phyloP scores from a whole-genome alignment of 352 stramenopile species.

The Phytophthora sojae region DNA sequence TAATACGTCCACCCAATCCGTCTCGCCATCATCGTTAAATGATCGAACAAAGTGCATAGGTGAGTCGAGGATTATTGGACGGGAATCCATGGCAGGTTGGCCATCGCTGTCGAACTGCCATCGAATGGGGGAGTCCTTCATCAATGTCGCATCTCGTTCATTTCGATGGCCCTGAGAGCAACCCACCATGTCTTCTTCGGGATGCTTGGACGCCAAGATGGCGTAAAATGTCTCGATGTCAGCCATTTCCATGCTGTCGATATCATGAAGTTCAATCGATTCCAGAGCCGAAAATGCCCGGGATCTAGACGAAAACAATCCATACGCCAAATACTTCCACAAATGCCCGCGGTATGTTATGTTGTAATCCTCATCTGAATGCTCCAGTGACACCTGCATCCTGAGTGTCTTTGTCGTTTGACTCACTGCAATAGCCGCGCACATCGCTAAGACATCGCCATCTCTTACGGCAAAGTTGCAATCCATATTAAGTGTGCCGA shows the following conservation, averaged over 20 bases:
- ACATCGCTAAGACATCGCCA: not conserved
- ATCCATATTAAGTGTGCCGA: not conserved
- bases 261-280: not conserved
- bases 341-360: not conserved
- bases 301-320: not conserved
- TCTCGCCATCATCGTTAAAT: not conserved
- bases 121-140: not conserved
- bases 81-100: not conserved
- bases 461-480: not conserved
- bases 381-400: not conserved
- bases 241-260: not conserved
- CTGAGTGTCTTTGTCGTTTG: not conserved
- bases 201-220: not conserved
- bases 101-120: not conserved
- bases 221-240: not conserved
- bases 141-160: not conserved
- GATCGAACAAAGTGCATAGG: not conserved
- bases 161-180: not conserved
- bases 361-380: not conserved
- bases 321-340: conserved; percentile 1
- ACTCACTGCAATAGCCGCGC: not conserved
- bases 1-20: not conserved
- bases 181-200: not conserved
- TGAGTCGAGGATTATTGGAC: not conserved
- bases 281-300: not conserved